phyloP scores from a whole-genome alignment of 805 yeast species.

The Lipomyces sp. region DNA sequence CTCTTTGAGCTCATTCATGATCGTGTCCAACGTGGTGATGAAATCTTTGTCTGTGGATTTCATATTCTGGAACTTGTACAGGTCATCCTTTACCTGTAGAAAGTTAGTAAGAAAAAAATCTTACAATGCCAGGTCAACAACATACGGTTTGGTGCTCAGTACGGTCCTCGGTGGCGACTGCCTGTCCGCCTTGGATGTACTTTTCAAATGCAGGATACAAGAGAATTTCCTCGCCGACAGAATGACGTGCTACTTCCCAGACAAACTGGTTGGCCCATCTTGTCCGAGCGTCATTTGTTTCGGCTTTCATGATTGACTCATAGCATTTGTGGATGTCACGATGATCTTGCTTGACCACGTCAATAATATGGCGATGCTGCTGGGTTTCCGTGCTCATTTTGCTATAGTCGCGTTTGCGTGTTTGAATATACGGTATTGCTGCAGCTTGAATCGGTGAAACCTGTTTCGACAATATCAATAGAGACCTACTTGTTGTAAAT shows the following conservation, averaged over 20 bases:
- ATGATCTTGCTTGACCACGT: conserved; percentile 2
- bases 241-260: conserved; percentile 16
- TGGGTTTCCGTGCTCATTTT: neutral
- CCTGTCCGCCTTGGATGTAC: conserved; percentile 11
- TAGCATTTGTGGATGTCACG: conserved; percentile 5
- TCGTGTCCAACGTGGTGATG: neutral
- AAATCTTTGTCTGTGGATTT: neutral
- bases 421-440: neutral
- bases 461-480: too few species aligned
- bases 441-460: neutral
- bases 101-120: neutral
- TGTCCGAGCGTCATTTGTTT: conserved; percentile 8
- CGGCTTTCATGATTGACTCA: conserved; percentile 1
- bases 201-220: conserved; percentile 18
- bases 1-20: conserved; percentile 7
- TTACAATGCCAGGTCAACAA: neutral
- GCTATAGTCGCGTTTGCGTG: neutral
- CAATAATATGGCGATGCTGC: neutral
- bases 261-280: conserved; percentile 17
- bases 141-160: conserved; percentile 10
- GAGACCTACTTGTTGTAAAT: too few species aligned
- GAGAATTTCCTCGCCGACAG: conserved; percentile 18
- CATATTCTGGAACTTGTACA: conserved; percentile 14
- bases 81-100: conserved; percentile 5
- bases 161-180: conserved; percentile 14